Percentiles rank a stretch among this genome's conserved stretches.
These are phyloP conservation scores for Triangularia verruculosa DNA, from an alignment of 2,329 filamentous ascomycete genomes.

Conservation along the genomic window DNA sequence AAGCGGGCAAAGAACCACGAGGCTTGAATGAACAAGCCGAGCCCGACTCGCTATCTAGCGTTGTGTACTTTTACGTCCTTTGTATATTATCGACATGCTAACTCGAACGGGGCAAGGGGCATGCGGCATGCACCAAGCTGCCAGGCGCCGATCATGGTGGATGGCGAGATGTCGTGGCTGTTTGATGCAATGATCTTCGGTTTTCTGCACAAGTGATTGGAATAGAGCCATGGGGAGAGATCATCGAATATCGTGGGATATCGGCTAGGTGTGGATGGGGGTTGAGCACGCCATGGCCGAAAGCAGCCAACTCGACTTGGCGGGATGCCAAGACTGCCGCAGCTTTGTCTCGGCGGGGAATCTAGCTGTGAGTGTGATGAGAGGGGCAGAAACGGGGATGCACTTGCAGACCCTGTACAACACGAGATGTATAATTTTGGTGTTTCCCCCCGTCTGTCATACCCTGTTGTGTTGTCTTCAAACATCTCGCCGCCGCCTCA, in stretches of 20 bases:
- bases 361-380: not conserved
- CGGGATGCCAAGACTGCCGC: conserved; percentile 9
- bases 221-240: not conserved
- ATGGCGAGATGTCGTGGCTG: conserved; percentile 25
- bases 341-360: not conserved
- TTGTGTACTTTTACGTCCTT: not conserved
- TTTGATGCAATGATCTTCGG: conserved; percentile 18
- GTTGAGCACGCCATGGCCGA: conserved; percentile 21
- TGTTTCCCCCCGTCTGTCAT: not conserved
- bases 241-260: not conserved
- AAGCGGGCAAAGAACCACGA: conserved; percentile 12
- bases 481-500: not conserved
- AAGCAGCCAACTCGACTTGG: conserved; percentile 11
- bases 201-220: not conserved
- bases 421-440: not conserved
- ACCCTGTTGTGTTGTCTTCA: not conserved
- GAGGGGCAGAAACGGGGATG: not conserved
- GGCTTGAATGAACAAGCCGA: not conserved
- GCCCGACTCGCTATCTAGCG: not conserved
- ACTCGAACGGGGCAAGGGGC: too few relatives aligned
- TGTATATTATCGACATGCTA: not conserved
- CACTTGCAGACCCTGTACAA: too few relatives aligned
- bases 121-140: not conserved
- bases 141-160: conserved; percentile 11
- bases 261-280: not conserved